Evolutionary conservation across 371 early-diverging fungal species (phyloP), one percentile per base, ranked within the genome.

Genomic region (Syncephalis fuscata): DNA sequence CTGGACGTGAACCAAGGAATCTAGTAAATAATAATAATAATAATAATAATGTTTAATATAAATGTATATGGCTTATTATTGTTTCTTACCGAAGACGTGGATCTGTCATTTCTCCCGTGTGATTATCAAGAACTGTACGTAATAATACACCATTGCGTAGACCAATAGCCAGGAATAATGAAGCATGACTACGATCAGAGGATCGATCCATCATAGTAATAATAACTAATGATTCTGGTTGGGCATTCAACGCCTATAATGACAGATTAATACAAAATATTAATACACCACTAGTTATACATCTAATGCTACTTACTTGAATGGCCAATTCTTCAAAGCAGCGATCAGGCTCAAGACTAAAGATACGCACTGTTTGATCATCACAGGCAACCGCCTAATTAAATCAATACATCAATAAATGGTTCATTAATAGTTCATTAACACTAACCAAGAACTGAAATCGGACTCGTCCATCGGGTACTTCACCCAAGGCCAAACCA

Each of bases 301-400:
- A 38, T n/a, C n/a, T n/a, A n/a, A n/a, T n/a, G n/a, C n/a, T n/a
- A n/a, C n/a, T n/a, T 25, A 54, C 54, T 48, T 67, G 67, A 78
- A 91, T 79, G 41, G 80, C 75, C 20, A 89, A 61, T 8, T 84
- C 63, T 49, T 89, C 84, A 9, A 91, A 68, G 43, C 85, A 79
- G 26, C 63, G 64, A 42, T 78, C 74, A 5, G 89, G 83, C 48
- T 91, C 93, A 44, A 92, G 64, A 25, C 82, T 79, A 26, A 92
- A 57, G 24, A 94, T 71, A 46, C 98, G 76, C 1, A 95, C 92
- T 1, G 95, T 93, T 49, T 74, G 70, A 62, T 97, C 98, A 44
- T 71, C 80, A 62, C 91, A 90, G 15, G 92, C 98, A 4, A 89
- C 82, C 4, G 94, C 92, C 67, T 67, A 42, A 17, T 24, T 17